Percentiles rank a stretch among this genome's conserved stretches.
Evolutionary conservation across 495 filamentous ascomycete genomes (phyloP).

Genomic region (Cercophora sp.): DNA sequence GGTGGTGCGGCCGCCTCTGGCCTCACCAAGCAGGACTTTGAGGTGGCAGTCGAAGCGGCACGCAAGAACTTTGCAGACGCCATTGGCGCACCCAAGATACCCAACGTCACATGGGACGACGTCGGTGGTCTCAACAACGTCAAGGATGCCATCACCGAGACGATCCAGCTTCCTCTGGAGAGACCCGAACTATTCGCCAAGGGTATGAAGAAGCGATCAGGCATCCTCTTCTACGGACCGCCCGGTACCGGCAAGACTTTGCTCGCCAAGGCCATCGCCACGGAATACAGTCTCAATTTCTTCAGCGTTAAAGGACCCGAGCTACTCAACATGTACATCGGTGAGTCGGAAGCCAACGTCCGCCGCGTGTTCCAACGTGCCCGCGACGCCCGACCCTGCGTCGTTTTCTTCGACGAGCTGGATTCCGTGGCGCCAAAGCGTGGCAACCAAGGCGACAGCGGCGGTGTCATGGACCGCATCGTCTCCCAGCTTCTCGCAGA

Average conservation of each 20-base stretch:
- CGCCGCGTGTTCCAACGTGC: conserved; percentile 93
- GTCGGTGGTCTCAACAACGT: conserved; percentile 91
- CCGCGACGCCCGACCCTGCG: conserved; percentile 90
- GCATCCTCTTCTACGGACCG: conserved; percentile 96
- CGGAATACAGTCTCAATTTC: conserved; percentile 97
- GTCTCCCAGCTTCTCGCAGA: conserved; percentile 94
- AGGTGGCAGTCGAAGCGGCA: conserved; percentile 84
- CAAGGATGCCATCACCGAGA: conserved; percentile 94
- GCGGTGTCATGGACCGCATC: conserved; percentile 98
- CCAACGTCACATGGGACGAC: conserved; percentile 94
- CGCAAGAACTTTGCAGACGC: conserved; percentile 96
- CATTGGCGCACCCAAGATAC: conserved; percentile 97
- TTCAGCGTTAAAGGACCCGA: conserved; percentile 98
- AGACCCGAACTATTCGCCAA: conserved; percentile 93
- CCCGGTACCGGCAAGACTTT: conserved; percentile 96
- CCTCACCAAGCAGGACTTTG: conserved; percentile 84
- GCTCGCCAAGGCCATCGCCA: conserved; percentile 95
- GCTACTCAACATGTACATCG: conserved; percentile 98
- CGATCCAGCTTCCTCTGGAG: conserved; percentile 89
- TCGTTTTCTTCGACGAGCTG: conserved; percentile 98
- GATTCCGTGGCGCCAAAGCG: conserved; percentile 96
- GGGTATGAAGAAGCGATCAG: conserved; percentile 98
- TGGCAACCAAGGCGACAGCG: conserved; percentile 96
- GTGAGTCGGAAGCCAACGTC: conserved; percentile 97
- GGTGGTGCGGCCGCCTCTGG: conserved; percentile 76